A percentile compares a stretch with the other conserved stretches of the same genome.
Conservation (phyloP, 2,329 filamentous ascomycete species). For the Lecanicillium sp. region DNA sequence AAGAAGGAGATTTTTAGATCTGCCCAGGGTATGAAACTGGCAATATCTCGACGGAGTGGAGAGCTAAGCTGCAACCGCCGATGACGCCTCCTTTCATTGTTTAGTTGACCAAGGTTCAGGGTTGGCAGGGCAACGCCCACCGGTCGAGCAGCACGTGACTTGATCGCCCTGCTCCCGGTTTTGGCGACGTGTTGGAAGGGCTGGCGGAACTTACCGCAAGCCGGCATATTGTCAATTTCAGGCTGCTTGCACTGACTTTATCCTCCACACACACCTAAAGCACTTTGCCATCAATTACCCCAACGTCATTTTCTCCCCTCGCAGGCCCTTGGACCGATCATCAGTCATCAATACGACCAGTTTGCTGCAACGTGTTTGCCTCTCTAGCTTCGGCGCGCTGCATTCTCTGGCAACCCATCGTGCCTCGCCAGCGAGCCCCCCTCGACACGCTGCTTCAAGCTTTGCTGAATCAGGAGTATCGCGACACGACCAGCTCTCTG, state of each 20-base stretch:
- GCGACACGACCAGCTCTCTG: constrained; percentile 1
- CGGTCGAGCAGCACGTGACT: constrained; percentile 4
- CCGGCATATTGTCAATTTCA: constrained; percentile 8
- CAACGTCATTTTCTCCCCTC: constrained; percentile 1
- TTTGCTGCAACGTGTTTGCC: background rate
- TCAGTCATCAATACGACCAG: background rate
- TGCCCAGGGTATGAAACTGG: background rate
- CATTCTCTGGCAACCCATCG: background rate
- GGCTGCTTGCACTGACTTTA: constrained; percentile 10
- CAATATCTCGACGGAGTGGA: constrained; percentile 2
- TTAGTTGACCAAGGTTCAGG: background rate
- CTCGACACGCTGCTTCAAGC: constrained; percentile 1
- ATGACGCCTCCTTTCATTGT: constrained; percentile 13
- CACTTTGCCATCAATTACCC: constrained; percentile 10
- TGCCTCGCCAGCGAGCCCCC: background rate
- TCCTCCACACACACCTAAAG: constrained; percentile 11
- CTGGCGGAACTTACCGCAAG: constrained; percentile 9
- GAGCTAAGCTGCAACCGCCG: constrained; percentile 1
- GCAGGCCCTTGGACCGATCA: background rate
- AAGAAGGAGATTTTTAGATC: background rate
- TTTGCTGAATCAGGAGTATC: constrained; percentile 7
- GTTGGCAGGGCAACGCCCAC: constrained; percentile 11
- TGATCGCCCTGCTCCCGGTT: constrained; percentile 6
- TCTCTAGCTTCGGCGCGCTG: background rate
- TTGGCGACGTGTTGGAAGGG: constrained; percentile 15